These are phyloP conservation scores for Trifolium repens DNA, from an alignment of 306 rosid species.

Conservation along the genomic window DNA sequence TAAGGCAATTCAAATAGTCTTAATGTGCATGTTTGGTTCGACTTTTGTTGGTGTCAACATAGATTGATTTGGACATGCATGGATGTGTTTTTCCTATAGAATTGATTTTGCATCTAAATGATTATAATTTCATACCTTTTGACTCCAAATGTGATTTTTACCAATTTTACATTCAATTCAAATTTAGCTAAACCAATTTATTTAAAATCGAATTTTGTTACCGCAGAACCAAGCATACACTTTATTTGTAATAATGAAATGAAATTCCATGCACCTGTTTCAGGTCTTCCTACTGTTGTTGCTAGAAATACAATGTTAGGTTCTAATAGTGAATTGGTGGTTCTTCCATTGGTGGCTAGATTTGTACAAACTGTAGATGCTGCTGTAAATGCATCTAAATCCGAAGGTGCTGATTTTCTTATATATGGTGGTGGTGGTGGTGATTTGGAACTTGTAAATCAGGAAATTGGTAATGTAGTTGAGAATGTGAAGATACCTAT, in stretches of 20 bases:
- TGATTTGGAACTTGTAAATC: slow-evolving; percentile 42
- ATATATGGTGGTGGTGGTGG: slow-evolving; percentile 55
- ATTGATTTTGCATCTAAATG: too few species aligned
- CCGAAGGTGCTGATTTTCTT: slow-evolving; percentile 97
- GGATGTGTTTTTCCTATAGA: too few species aligned
- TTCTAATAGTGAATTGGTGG: slow-evolving; percentile 69
- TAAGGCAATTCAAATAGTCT: too few species aligned
- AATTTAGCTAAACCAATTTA: too few species aligned
- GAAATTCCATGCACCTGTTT: not conserved
- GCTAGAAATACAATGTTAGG: slow-evolving; percentile 86
- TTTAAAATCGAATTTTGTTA: too few species aligned
- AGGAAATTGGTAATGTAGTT: slow-evolving; percentile 51
- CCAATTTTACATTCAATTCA: too few species aligned
- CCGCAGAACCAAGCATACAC: too few species aligned
- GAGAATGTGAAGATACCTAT: slow-evolving; percentile 83
- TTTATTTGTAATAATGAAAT: not conserved
- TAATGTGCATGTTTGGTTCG: too few species aligned
- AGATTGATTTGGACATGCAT: not conserved
- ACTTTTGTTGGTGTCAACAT: not conserved
- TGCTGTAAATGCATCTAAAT: slow-evolving; percentile 75
- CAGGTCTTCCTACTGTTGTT: slow-evolving; percentile 93
- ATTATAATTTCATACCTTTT: too few species aligned
- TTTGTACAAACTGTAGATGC: slow-evolving; percentile 62
- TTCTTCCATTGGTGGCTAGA: slow-evolving; percentile 94
- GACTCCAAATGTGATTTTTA: too few species aligned